Percentiles rank a stretch among this genome's conserved stretches.
Evolutionary conservation across 2,329 filamentous ascomycete genomes (phyloP).

Genomic region (Colletotrichum musae): DNA sequence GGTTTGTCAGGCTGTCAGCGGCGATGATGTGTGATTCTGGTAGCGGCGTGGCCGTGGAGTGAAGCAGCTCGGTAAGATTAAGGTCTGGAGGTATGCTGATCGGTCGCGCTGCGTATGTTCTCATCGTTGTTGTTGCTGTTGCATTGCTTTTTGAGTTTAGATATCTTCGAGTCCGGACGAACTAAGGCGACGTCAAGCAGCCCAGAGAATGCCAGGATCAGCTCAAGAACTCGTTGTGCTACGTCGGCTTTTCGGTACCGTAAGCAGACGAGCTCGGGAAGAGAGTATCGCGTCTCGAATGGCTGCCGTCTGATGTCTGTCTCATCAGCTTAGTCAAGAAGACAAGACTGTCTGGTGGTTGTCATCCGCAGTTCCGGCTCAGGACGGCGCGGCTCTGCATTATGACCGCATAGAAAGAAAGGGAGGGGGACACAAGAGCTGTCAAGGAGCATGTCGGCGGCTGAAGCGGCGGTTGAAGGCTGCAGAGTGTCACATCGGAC

Average conservation of each 20-base stretch:
- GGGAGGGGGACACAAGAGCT: background rate
- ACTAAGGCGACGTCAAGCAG: background rate
- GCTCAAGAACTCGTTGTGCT: background rate
- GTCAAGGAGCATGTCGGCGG: constrained; percentile 5
- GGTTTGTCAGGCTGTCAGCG: constrained; percentile 59
- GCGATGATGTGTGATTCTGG: constrained; percentile 59
- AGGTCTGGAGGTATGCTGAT: constrained; percentile 55
- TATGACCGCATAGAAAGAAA: background rate
- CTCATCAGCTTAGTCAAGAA: constrained; percentile 1
- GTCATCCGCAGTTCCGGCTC: constrained; percentile 1
- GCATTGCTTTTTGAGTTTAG: background rate
- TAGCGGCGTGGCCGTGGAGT: constrained; percentile 52
- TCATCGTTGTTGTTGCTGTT: constrained; percentile 46
- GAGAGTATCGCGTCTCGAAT: background rate
- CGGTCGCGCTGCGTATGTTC: constrained; percentile 49
- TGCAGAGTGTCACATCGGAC: background rate
- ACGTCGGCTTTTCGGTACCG: background rate
- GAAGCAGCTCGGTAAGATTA: constrained; percentile 61
- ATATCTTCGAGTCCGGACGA: constrained; percentile 10
- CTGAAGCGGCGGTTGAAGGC: constrained; percentile 1
- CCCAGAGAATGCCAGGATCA: background rate
- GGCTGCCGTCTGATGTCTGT: constrained; percentile 7
- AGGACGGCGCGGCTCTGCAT: background rate
- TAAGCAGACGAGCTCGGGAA: constrained; percentile 1
- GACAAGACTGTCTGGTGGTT: constrained; percentile 1